These are phyloP conservation scores for Beauveria medogensis DNA, from an alignment of 2,329 filamentous ascomycete genomes.

Conservation along the genomic window DNA sequence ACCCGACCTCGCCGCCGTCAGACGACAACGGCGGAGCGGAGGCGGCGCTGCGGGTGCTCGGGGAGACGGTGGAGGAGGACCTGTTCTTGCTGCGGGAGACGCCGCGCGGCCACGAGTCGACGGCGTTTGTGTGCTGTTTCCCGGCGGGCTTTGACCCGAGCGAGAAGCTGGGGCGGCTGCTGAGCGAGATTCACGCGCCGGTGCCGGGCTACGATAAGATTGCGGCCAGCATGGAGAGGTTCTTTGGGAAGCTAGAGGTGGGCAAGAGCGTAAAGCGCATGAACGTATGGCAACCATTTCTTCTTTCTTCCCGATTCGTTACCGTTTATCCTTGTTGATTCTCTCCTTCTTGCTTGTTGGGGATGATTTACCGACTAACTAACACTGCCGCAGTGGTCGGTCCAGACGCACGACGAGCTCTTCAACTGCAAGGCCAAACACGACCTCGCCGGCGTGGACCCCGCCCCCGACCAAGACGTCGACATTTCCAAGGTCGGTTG, in stretches of 20 bases:
- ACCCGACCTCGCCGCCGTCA: not conserved
- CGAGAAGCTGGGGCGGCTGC: constrained; percentile 38
- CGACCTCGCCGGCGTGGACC: constrained; percentile 23
- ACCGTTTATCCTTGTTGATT: no score
- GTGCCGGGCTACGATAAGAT: constrained; percentile 49
- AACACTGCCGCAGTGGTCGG: constrained; percentile 35
- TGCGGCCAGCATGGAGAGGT: constrained; percentile 45
- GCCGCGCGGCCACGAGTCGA: constrained; percentile 31
- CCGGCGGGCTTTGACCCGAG: constrained; percentile 45
- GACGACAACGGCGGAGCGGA: constrained; percentile 17
- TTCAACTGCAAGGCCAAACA: constrained; percentile 33
- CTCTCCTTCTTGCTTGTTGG: not conserved
- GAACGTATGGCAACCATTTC: constrained; percentile 30
- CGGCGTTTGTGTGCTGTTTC: constrained; percentile 45
- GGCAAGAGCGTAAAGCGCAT: constrained; percentile 42
- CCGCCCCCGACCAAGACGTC: constrained; percentile 27
- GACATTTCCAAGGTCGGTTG: constrained; percentile 29
- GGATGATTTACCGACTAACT: no score
- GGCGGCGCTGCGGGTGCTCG: constrained; percentile 32
- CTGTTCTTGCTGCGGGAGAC: constrained; percentile 41
- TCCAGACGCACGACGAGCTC: constrained; percentile 35
- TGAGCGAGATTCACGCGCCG: constrained; percentile 42
- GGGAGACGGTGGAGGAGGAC: constrained; percentile 48
- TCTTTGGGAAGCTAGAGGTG: constrained; percentile 39
- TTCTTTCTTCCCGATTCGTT: not conserved